These are phyloP conservation scores for Podospora pseudoanserina DNA, from an alignment of 495 filamentous ascomycete genomes.

Conservation along the genomic window DNA sequence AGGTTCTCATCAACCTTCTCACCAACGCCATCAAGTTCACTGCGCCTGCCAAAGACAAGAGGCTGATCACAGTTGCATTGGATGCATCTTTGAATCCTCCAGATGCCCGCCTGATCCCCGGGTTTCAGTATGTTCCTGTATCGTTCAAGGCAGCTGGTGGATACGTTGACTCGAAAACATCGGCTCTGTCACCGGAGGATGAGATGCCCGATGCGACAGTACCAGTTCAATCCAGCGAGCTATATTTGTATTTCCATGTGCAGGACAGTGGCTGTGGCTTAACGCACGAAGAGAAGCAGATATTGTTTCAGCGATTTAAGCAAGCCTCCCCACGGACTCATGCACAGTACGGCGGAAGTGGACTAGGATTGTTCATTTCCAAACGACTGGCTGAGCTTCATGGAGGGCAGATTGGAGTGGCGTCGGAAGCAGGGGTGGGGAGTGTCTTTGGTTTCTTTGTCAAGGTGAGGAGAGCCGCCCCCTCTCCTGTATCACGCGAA, in stretches of 20 bases:
- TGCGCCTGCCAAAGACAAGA: slow-evolving; percentile 39
- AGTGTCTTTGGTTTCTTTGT: slow-evolving; percentile 75
- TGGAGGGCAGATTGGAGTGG: slow-evolving; percentile 67
- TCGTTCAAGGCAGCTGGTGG: slow-evolving; percentile 35
- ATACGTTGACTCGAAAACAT: slow-evolving; percentile 44
- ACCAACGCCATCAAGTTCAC: slow-evolving; percentile 72
- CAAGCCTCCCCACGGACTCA: slow-evolving; percentile 67
- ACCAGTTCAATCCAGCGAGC: not conserved
- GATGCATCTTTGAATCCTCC: slow-evolving; percentile 51
- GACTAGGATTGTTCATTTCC: slow-evolving; percentile 70
- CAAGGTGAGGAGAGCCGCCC: slow-evolving; percentile 37
- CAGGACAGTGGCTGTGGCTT: slow-evolving; percentile 67
- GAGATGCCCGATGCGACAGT: not conserved
- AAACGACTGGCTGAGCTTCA: slow-evolving; percentile 66
- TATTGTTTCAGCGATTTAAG: slow-evolving; percentile 68
- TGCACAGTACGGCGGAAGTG: slow-evolving; percentile 66
- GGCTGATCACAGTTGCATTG: slow-evolving; percentile 55
- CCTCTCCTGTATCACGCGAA: not conserved
- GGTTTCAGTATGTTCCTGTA: slow-evolving; percentile 42
- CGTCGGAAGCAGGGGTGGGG: slow-evolving; percentile 58
- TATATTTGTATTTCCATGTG: slow-evolving; percentile 33
- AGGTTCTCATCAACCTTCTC: slow-evolving; percentile 63
- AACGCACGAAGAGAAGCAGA: slow-evolving; percentile 55
- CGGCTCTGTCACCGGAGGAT: not conserved
- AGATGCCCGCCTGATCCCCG: slow-evolving; percentile 38